These are phyloP conservation scores for Ilex asprella DNA, from an alignment of 257 asterid genomes.

Conservation along the genomic window DNA sequence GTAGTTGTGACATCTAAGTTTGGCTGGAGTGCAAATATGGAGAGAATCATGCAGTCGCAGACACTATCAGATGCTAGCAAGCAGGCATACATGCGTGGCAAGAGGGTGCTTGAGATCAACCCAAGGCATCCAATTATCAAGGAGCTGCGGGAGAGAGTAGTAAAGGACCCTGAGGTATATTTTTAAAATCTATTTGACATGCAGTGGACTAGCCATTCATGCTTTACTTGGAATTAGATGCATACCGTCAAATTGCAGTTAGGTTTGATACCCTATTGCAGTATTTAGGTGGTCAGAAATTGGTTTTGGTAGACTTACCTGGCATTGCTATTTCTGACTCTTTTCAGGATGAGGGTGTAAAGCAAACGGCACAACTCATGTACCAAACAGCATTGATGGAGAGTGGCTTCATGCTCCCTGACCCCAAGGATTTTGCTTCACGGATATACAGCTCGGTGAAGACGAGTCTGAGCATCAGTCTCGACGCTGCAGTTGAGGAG, in stretches of 20 bases:
- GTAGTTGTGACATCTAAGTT: slow-evolving; percentile 83
- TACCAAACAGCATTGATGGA: slow-evolving; percentile 90
- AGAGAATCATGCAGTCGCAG: slow-evolving; percentile 90
- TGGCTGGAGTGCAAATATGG: slow-evolving; percentile 94
- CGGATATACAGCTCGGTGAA: slow-evolving; percentile 64
- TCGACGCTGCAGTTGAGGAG: slow-evolving; percentile 70
- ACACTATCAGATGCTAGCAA: slow-evolving; percentile 75
- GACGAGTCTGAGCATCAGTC: slow-evolving; percentile 58
- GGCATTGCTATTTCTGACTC: background rate
- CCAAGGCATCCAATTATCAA: slow-evolving; percentile 87
- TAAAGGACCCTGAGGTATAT: slow-evolving; percentile 56
- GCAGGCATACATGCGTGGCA: slow-evolving; percentile 91
- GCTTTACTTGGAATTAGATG: background rate
- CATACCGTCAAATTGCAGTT: background rate
- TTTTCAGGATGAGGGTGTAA: slow-evolving; percentile 50
- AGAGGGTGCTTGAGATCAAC: slow-evolving; percentile 84
- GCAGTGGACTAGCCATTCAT: background rate
- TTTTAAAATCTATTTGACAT: background rate
- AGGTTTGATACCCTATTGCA: background rate
- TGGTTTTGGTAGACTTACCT: background rate
- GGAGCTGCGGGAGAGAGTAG: slow-evolving; percentile 80
- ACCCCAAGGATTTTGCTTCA: slow-evolving; percentile 80
- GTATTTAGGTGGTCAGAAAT: background rate
- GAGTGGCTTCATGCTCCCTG: slow-evolving; percentile 72
- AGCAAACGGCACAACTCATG: slow-evolving; percentile 74